Percentiles rank a stretch among this genome's conserved stretches.
These are phyloP conservation scores for Sphaceloma murrayae DNA, from an alignment of 2,329 filamentous ascomycete genomes.

Conservation along the genomic window DNA sequence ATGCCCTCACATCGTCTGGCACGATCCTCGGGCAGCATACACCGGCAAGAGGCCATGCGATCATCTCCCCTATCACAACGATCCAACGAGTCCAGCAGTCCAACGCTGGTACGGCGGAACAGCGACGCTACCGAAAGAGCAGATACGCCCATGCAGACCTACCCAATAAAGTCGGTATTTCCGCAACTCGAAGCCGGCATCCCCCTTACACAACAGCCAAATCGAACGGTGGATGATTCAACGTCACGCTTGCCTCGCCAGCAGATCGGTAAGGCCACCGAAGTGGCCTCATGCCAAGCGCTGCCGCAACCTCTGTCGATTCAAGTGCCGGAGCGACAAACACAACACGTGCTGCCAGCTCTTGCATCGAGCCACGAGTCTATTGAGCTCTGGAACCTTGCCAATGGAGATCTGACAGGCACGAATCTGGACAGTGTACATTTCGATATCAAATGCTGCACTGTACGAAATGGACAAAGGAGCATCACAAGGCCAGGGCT, in stretches of 20 bases:
- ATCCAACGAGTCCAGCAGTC: conserved; percentile 14
- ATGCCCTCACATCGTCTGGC: conserved; percentile 3
- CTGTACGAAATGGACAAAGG: conserved; percentile 6
- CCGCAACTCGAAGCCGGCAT: conserved; percentile 62
- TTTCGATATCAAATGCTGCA: conserved; percentile 9
- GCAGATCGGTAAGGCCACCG: conserved; percentile 8
- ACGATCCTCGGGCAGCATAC: conserved; percentile 7
- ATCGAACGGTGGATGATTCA: conserved; percentile 38
- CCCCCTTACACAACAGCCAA: conserved; percentile 57
- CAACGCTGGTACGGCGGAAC: conserved; percentile 16
- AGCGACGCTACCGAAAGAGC: conserved; percentile 11
- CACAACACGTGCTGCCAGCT: conserved; percentile 3
- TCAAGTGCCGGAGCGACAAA: conserved; percentile 17
- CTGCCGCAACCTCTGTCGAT: conserved; percentile 9
- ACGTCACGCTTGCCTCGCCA: not conserved
- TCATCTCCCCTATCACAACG: conserved; percentile 4
- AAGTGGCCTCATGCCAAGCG: not conserved
- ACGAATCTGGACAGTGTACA: conserved; percentile 1
- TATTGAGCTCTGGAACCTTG: conserved; percentile 14
- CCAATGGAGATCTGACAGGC: conserved; percentile 9
- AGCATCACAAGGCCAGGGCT: conserved; percentile 10
- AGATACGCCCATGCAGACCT: conserved; percentile 3
- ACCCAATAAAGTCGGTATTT: conserved; percentile 52
- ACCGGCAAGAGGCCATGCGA: conserved; percentile 2
- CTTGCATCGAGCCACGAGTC: conserved; percentile 2